phyloP scores from a whole-genome alignment of 2,329 filamentous ascomycete species.

The Fusarium domesticum region DNA sequence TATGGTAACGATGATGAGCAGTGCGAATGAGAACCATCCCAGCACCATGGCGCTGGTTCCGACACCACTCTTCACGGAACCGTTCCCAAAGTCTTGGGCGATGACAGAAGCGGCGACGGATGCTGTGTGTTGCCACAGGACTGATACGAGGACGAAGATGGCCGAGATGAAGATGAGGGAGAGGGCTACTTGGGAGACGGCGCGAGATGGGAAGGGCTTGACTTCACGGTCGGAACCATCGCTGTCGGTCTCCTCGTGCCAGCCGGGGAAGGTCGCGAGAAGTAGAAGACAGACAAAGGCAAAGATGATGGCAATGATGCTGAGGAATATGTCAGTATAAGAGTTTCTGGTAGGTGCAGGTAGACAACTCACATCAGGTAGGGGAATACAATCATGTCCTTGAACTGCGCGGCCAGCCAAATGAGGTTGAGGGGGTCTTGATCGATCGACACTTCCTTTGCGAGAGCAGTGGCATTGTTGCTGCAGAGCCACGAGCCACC shows the following conservation, averaged over 20 bases:
- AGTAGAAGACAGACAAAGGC: slow-evolving; percentile 94
- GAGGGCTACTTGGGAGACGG: slow-evolving; percentile 88
- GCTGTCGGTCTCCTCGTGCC: slow-evolving; percentile 86
- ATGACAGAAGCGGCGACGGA: slow-evolving; percentile 94
- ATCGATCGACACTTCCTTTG: slow-evolving; percentile 82
- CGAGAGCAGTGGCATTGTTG: slow-evolving; percentile 92
- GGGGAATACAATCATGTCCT: slow-evolving; percentile 97
- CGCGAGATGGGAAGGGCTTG: slow-evolving; percentile 88
- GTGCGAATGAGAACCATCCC: slow-evolving; percentile 93
- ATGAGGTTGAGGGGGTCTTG: slow-evolving; percentile 96
- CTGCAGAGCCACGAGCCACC: slow-evolving; percentile 91
- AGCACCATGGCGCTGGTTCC: slow-evolving; percentile 95
- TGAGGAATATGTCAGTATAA: slow-evolving; percentile 34
- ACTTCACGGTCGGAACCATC: slow-evolving; percentile 83
- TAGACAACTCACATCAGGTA: slow-evolving; percentile 74
- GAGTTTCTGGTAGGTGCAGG: background rate
- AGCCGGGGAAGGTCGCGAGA: slow-evolving; percentile 93
- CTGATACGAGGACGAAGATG: slow-evolving; percentile 70
- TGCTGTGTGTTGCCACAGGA: slow-evolving; percentile 90
- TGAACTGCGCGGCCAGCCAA: slow-evolving; percentile 96
- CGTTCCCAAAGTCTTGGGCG: slow-evolving; percentile 88
- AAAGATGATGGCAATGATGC: slow-evolving; percentile 96
- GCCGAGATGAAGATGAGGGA: slow-evolving; percentile 83
- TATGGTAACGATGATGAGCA: slow-evolving; percentile 93
- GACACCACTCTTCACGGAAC: slow-evolving; percentile 79